Evolutionary conservation across 768 basidiomycete genomes (phyloP).

Genomic region (Hydnomerulius pinastri): DNA sequence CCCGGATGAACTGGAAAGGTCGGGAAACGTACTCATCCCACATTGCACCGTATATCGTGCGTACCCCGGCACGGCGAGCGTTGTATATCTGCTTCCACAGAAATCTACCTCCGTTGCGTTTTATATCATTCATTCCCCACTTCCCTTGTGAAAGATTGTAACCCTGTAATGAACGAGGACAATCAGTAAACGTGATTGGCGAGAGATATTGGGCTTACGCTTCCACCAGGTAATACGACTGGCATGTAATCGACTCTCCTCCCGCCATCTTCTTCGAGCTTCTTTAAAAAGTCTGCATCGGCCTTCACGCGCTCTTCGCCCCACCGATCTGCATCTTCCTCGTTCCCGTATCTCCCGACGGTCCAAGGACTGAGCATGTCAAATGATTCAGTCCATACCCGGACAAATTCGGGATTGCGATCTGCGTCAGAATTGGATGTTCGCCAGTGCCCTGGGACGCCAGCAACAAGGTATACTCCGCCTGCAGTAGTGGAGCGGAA

Average conservation of each 20-base stretch:
- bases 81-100: constrained; percentile 80
- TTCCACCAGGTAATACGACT: constrained; percentile 79
- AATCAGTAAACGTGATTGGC: constrained; percentile 3
- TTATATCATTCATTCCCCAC: constrained; percentile 73
- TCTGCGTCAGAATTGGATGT: constrained; percentile 71
- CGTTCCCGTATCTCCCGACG: constrained; percentile 65
- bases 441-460: constrained; percentile 75
- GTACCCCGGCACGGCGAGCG: constrained; percentile 58
- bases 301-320: constrained; percentile 61
- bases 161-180: constrained; percentile 44
- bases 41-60: constrained; percentile 80
- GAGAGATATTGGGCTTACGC: constrained; percentile 49
- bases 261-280: constrained; percentile 44
- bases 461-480: constrained; percentile 74
- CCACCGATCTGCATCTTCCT: constrained; percentile 64
- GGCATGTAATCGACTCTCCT: constrained; percentile 80
- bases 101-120: constrained; percentile 72
- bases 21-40: constrained; percentile 71
- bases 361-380: constrained; percentile 86
- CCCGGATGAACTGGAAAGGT: background rate
- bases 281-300: constrained; percentile 62
- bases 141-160: constrained; percentile 70
- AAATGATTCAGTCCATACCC: constrained; percentile 75
- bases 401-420: constrained; percentile 60
- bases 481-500: constrained; percentile 66